These are phyloP conservation scores for Gossypium lobatum DNA, from an alignment of 441 rosid genomes.

Conservation along the genomic window DNA sequence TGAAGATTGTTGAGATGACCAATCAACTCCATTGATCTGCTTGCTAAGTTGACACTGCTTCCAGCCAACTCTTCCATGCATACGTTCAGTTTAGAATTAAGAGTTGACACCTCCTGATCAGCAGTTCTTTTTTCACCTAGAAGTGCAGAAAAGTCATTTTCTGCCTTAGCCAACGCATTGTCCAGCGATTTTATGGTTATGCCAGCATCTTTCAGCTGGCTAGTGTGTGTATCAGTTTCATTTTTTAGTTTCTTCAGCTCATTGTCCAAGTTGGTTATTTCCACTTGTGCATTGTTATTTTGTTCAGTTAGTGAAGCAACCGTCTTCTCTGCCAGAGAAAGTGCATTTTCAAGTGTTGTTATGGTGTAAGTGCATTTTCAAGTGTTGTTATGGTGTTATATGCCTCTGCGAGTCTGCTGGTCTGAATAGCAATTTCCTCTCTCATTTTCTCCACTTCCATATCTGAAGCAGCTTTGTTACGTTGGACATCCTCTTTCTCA, in stretches of 20 bases:
- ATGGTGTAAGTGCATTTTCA: conserved; percentile 33
- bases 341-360: conserved; percentile 20
- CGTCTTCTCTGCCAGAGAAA: conserved; percentile 46
- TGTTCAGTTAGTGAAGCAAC: conserved; percentile 43
- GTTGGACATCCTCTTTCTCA: conserved; percentile 71
- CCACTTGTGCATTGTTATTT: conserved; percentile 31
- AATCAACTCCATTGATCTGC: conserved; percentile 52
- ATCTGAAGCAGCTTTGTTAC: conserved; percentile 39
- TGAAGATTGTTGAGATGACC: conserved; percentile 52
- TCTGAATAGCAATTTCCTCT: conserved; percentile 45
- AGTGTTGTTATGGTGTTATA: conserved; percentile 19
- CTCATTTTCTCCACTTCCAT: conserved; percentile 48
- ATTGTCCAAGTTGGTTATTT: conserved; percentile 40
- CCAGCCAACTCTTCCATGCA: conserved; percentile 81
- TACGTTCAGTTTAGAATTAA: conserved; percentile 59
- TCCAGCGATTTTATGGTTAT: conserved; percentile 52
- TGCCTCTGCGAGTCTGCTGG: conserved; percentile 50
- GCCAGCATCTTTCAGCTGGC: conserved; percentile 27
- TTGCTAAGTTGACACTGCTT: conserved; percentile 50
- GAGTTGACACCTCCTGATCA: conserved; percentile 56
- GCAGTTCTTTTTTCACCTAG: conserved; percentile 52
- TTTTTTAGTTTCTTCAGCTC: conserved; percentile 52
- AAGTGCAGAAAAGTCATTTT: conserved; percentile 42
- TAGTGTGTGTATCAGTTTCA: conserved; percentile 46
- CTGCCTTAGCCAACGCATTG: conserved; percentile 55